These are phyloP conservation scores for Scalesia atractyloides DNA, from an alignment of 129 eudicot species.

Conservation along the genomic window DNA sequence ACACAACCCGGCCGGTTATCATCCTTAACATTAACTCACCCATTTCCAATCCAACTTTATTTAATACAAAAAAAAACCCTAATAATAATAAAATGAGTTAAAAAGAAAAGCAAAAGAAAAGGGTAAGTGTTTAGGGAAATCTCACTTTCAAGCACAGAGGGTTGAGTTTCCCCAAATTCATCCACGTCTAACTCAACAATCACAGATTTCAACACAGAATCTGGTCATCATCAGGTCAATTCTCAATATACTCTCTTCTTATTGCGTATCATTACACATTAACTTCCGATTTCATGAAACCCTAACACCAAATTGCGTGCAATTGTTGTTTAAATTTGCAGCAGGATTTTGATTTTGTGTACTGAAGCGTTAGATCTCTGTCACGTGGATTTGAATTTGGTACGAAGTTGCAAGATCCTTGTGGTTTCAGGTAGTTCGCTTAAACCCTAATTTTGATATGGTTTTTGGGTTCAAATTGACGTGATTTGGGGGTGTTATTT, in stretches of 20 bases:
- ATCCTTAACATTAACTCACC: too few species aligned
- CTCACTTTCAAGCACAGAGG: conserved; percentile 4
- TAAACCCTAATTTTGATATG: neutral
- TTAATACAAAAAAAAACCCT: too few species aligned
- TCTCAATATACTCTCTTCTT: conserved; percentile 22
- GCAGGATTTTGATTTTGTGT: conserved; percentile 1
- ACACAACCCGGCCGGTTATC: too few species aligned
- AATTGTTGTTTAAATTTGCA: neutral
- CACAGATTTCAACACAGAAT: conserved; percentile 21
- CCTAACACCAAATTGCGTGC: conserved; percentile 23
- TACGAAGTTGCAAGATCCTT: conserved; percentile 22
- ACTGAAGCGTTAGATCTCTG: conserved; percentile 23
- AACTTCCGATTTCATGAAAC: conserved; percentile 20
- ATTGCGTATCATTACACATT: conserved; percentile 3
- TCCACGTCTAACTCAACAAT: conserved; percentile 8
- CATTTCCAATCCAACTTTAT: too few species aligned
- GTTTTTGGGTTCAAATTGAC: conserved; percentile 15
- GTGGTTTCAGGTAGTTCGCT: conserved; percentile 20
- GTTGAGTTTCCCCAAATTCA: conserved; percentile 14
- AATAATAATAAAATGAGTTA: too few species aligned
- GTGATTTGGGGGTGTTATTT: conserved; percentile 13
- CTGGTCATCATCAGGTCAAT: conserved; percentile 38
- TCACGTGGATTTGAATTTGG: conserved; percentile 19
- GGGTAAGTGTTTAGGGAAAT: too few species aligned
- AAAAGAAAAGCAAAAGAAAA: too few species aligned